A percentile compares a stretch with the other conserved stretches of the same genome.
These are phyloP conservation scores for Prinsepia uniflora DNA, from an alignment of 306 rosid genomes.

Conservation along the genomic window DNA sequence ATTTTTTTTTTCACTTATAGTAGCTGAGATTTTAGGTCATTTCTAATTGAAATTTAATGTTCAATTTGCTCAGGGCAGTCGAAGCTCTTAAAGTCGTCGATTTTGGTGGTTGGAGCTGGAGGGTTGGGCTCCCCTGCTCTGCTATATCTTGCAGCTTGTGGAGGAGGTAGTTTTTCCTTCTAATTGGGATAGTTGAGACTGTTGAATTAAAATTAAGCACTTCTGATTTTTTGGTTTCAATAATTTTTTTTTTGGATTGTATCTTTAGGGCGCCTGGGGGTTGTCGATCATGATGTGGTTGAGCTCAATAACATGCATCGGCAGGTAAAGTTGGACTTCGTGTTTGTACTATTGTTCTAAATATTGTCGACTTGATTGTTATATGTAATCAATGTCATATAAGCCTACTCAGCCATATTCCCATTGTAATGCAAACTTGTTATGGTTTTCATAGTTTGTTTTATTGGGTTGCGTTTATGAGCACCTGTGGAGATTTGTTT, in stretches of 20 bases:
- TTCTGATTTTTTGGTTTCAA: slow-evolving; percentile 20
- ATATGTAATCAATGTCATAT: not conserved
- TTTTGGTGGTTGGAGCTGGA: slow-evolving; percentile 93
- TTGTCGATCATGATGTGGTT: slow-evolving; percentile 88
- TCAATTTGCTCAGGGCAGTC: slow-evolving; percentile 52
- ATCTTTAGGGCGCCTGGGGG: slow-evolving; percentile 67
- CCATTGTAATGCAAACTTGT: not conserved
- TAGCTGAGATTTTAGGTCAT: not conserved
- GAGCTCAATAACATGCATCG: slow-evolving; percentile 96
- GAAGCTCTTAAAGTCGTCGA: slow-evolving; percentile 66
- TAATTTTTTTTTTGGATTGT: slow-evolving; percentile 10
- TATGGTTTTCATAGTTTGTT: not conserved
- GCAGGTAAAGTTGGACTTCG: slow-evolving; percentile 53
- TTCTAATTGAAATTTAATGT: not conserved
- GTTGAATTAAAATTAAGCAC: not conserved
- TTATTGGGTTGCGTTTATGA: not conserved
- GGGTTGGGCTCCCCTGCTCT: slow-evolving; percentile 95
- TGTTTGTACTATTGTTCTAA: not conserved
- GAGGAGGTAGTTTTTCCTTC: slow-evolving; percentile 57
- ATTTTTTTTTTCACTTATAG: not conserved
- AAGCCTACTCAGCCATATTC: not conserved
- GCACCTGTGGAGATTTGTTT: not conserved
- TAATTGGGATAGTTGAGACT: not conserved
- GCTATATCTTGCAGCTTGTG: slow-evolving; percentile 83
- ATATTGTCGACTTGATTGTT: not conserved